phyloP scores from a whole-genome alignment of 441 rosid species.

The Euphorbia schlechtendalii region DNA sequence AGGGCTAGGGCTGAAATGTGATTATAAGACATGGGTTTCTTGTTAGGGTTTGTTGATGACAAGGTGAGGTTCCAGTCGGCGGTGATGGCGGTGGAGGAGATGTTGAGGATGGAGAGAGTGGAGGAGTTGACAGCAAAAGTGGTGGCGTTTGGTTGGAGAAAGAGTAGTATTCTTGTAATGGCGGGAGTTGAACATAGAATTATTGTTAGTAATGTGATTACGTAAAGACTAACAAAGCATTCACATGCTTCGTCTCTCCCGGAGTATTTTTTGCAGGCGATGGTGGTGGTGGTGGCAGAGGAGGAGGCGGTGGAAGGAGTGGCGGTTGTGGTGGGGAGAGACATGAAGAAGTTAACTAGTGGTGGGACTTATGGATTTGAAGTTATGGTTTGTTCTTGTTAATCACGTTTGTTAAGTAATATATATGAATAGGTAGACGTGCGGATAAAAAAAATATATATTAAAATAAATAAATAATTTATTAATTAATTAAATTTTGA shows the following conservation, averaged over 20 bases:
- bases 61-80: slow-evolving; percentile 8
- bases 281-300: neutral
- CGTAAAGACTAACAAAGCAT: neutral
- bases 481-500: too few relatives aligned
- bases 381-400: neutral
- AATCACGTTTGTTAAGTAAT: neutral
- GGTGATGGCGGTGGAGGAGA: neutral
- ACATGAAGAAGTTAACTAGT: neutral
- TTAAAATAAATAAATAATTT: too few relatives aligned
- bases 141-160: slow-evolving; percentile 7
- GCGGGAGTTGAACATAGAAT: slow-evolving; percentile 3
- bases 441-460: too few relatives aligned
- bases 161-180: neutral
- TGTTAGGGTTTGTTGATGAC: neutral
- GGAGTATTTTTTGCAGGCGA: slow-evolving; percentile 1
- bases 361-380: neutral
- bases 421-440: neutral
- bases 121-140: slow-evolving; percentile 3
- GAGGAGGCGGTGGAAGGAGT: neutral
- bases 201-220: neutral
- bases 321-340: slow-evolving; percentile 4
- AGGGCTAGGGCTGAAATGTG: neutral
- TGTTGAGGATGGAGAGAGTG: slow-evolving; percentile 5
- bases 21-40: neutral
- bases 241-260: neutral